phyloP scores from a whole-genome alignment of 352 stramenopile species.

The Globisporangium abappressorium region DNA sequence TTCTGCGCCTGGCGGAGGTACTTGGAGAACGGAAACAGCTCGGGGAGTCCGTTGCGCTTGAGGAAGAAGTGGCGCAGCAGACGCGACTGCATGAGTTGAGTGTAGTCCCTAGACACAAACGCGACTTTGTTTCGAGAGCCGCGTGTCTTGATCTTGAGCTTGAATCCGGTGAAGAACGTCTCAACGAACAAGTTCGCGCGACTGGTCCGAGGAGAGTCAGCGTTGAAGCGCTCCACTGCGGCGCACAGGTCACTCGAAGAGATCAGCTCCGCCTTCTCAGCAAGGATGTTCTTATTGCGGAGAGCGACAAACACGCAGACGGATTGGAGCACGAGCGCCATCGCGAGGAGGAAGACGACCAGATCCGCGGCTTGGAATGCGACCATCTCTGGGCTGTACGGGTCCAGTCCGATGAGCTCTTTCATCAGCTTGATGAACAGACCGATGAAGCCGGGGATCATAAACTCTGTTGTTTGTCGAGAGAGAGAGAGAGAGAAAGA shows the following conservation, averaged over 20 bases:
- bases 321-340: constrained; percentile 53
- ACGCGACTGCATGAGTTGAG: constrained; percentile 29
- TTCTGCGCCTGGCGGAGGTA: constrained; percentile 68
- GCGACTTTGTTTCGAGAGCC: not conserved
- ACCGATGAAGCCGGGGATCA: constrained; percentile 55
- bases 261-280: constrained; percentile 41
- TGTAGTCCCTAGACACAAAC: constrained; percentile 5
- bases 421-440: constrained; percentile 50
- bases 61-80: constrained; percentile 49
- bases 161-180: not conserved
- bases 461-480: constrained; percentile 29
- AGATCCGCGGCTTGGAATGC: constrained; percentile 59
- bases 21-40: constrained; percentile 68
- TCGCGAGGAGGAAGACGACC: constrained; percentile 47
- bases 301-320: constrained; percentile 41
- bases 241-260: not conserved
- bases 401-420: constrained; percentile 26
- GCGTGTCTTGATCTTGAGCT: not conserved
- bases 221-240: not conserved
- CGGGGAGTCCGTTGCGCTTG: constrained; percentile 31
- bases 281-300: constrained; percentile 30
- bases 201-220: not conserved
- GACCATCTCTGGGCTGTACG: constrained; percentile 30
- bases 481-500: not conserved
- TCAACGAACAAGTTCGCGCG: not conserved